Base-by-base conservation (phyloP, 257 asterid species). In the Linaria vulgaris region DNA sequence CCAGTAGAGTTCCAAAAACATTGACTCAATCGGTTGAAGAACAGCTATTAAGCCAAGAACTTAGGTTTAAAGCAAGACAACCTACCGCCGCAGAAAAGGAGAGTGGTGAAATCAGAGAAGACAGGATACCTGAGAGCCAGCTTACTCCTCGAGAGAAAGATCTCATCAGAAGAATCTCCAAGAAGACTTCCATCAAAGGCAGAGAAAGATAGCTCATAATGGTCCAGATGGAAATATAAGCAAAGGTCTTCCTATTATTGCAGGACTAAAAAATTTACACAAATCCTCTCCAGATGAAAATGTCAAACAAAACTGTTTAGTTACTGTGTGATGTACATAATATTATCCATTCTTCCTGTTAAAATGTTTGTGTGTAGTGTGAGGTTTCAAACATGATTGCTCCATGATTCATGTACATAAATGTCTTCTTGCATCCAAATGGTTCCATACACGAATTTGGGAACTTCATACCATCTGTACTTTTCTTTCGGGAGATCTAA, bases 21-120 rank as follows among this genome's bases (percentile, higher is more conserved):
- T 16, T 21, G 27, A 63, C 68, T 21, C 72, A 43, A 20, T n/a
- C 61, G 13, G 78, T 59, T 5, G 78, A 59, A 12, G 76, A 63
- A 69, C 56, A 23, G 78, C 61, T 37, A 66, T 56, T 63, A 41
- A 68, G 69, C 62, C 39, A 64, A 41, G 80, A 68, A 71, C 63
- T 74, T 14, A 73, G 72, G 57, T 60, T 57, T 15, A 55, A 71
- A 48, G 59, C 27, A 75, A 64, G 68, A 59, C 69, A 71, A 50
- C 58, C 64, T n/a, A 44, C 51, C n/a, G 62, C 44, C 55, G 25
- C 64, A 47, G 78, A 51, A 43, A 63, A 43, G 12, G 70, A 27
- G 23, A 75, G 56, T 31, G 74, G 52, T 31, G 72, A 66, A 68
- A 61, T 56, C 9, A 46, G 58, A 59, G 76, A 70, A 38, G 69